Evolutionary conservation across 2,329 filamentous ascomycete species (phyloP), one percentile per base, ranked within the genome.

Genomic region (Fusarium secorum): DNA sequence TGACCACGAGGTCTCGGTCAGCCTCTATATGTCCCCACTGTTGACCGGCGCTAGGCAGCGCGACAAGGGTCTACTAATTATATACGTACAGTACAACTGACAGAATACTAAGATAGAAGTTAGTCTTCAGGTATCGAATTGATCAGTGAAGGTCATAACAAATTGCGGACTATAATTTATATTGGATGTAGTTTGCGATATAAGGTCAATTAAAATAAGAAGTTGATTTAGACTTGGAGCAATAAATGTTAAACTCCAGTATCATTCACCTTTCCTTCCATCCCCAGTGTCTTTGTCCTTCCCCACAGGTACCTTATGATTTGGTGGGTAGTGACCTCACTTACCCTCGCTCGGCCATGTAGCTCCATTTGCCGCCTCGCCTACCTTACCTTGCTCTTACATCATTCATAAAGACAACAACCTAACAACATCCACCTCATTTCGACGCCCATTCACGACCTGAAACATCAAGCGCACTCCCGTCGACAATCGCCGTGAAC

Each of bases 391-490:
- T 66, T 36, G 46, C 52, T 68, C 66, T 72, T 71, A 66, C 69
- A 71, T 72, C 69, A 71, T 72, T 70, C 45, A 61, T 44, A 35
- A 54, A 51, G 65, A 64, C 54, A 58, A 66, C 36, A 42, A 63
- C 41, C 60, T 32, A 52, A 51, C 44, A 39, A 22, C 28, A 56
- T 38, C 41, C 26, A 60, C 24, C 20, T 71, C 59, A 28, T 53
- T 52, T 63, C 39, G 44, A 42, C 41, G 28, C 39, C 42, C 20
- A 30, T 66, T 70, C 60, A 72, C 64, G 41, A 39, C 33, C 30
- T 49, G 14, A 49, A 42, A 60, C 26, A 33, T 49, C 36, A 58
- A 28, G 22, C 33, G 60, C 52, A 46, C 36, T 18, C n/a, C 52
- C n/a, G 18, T 22, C 26, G 24, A 55, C 58, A 53, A 35, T 38